Evolutionary conservation across 129 eudicot species (phyloP), one percentile per base, ranked within the genome.

Genomic region (Centella asiatica): DNA sequence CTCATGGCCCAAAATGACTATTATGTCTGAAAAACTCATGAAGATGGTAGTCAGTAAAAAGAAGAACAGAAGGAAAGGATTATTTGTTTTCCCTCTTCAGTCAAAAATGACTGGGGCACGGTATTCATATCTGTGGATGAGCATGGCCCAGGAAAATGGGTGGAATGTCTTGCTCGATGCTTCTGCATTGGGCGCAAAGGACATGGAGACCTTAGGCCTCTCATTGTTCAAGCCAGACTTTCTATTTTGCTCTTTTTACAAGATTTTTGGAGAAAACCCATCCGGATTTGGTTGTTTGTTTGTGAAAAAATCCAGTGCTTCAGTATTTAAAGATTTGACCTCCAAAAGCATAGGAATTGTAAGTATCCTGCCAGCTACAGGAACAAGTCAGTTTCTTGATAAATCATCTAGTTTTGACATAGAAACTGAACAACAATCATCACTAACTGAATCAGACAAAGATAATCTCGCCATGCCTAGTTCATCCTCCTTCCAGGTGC

Each of bases 101-200:
- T 77, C 83, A 1, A 77, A 74, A 54, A 34, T 77, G 45, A 77
- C 80, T 47, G 87, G 87, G 11, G 60, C 81, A n/a, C 51, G 78
- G 58, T 82, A 82, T 45, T 70, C 88, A 19, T 71, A 82, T 61
- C 78, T 55, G 46, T 82, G 88, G 88, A 74, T 82, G 80, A 77
- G 45, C 42, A 7, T 77, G 23, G 88, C 88, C 4, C 69, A 68
- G 52, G 84, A 78, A 60, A 71, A 77, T 67, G 88, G 83, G 14
- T 82, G 88, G 88, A 80, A 74, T 59, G 78, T 82, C 15, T 66
- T 82, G 73, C 78, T 82, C 15, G 88, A 82, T 44, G 88, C 88
- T 26, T 36, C 59, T 40, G 71, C 73, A 3, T 69, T 78, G 39
- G 80, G 73, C 11, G 81, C 83, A 0, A 82, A 74, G 74, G 80